Conservation (phyloP, 345 rosid species). For the Eucalyptus marginata region DNA sequence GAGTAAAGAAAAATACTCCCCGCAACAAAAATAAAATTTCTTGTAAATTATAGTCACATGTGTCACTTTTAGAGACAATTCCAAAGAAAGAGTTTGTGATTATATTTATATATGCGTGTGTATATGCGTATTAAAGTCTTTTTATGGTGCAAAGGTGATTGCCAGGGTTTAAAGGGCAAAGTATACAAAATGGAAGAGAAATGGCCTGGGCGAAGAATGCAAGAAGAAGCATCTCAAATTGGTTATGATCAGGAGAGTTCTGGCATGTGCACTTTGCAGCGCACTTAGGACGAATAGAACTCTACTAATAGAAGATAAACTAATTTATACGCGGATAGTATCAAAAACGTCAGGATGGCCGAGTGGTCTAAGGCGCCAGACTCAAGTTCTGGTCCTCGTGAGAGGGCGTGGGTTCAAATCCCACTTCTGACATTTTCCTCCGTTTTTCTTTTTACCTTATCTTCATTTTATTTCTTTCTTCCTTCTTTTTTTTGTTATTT, state of each 20-base stretch:
- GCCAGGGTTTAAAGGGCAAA: neutral
- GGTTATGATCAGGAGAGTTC: neutral
- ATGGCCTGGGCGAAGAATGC: neutral
- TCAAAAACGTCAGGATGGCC: conserved; percentile 11
- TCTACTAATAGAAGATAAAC: accelerated
- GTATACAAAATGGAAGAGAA: neutral
- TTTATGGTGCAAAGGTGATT: neutral
- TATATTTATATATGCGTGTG: neutral
- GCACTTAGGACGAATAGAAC: no score
- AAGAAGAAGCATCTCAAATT: neutral
- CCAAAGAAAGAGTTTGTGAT: neutral
- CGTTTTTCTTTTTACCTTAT: neutral
- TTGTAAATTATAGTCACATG: neutral
- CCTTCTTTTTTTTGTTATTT: neutral
- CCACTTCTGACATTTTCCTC: conserved; percentile 34
- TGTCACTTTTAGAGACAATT: neutral
- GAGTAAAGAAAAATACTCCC: neutral
- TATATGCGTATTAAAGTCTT: neutral
- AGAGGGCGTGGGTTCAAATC: conserved; percentile 58
- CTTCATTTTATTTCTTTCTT: neutral
- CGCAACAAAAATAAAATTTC: neutral
- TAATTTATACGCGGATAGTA: accelerated
- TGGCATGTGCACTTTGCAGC: neutral
- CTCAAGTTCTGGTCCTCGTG: conserved; percentile 41
- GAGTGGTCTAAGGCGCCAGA: conserved; percentile 42